Evolutionary conservation across 805 yeast species (phyloP).

Genomic region (Starmerella stellata): DNA sequence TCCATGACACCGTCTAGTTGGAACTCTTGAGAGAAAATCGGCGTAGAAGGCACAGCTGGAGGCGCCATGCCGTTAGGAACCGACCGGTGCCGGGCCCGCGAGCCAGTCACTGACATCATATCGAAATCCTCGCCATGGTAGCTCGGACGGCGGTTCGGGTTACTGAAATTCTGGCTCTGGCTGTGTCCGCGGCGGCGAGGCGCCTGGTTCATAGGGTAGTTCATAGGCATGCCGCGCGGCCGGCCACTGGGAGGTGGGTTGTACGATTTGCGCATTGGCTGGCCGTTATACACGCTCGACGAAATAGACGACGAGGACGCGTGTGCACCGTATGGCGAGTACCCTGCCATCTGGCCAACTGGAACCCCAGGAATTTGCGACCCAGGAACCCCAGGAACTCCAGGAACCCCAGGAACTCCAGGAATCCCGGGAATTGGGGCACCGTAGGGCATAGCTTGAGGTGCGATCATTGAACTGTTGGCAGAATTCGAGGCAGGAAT

Average conservation of each 20-base stretch:
- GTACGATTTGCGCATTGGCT: not conserved
- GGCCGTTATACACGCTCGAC: slow-evolving; percentile 1
- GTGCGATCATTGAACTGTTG: slow-evolving; percentile 1
- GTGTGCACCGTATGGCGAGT: too few relatives aligned
- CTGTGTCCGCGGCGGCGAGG: slow-evolving; percentile 1
- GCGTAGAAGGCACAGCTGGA: not conserved
- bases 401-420: too few relatives aligned
- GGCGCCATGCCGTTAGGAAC: slow-evolving; percentile 4
- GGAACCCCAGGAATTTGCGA: too few relatives aligned
- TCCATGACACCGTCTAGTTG: slow-evolving; percentile 20
- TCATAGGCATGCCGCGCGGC: not conserved
- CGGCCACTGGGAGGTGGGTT: not conserved
- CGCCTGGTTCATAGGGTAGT: not conserved
- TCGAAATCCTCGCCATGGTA: slow-evolving; percentile 16
- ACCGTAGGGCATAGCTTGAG: not conserved
- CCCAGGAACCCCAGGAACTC: too few relatives aligned
- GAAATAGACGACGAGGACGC: slow-evolving; percentile 8
- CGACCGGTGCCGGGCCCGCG: slow-evolving; percentile 14
- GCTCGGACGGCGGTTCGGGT: not conserved
- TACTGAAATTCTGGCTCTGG: not conserved
- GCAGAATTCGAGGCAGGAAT: slow-evolving; percentile 7
- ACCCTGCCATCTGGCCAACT: too few relatives aligned
- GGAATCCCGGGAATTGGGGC: not conserved
- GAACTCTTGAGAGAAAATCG: slow-evolving; percentile 20
- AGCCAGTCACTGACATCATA: slow-evolving; percentile 14